These are phyloP conservation scores for Agrocybe pediades DNA, from an alignment of 768 basidiomycete species.

Conservation along the genomic window DNA sequence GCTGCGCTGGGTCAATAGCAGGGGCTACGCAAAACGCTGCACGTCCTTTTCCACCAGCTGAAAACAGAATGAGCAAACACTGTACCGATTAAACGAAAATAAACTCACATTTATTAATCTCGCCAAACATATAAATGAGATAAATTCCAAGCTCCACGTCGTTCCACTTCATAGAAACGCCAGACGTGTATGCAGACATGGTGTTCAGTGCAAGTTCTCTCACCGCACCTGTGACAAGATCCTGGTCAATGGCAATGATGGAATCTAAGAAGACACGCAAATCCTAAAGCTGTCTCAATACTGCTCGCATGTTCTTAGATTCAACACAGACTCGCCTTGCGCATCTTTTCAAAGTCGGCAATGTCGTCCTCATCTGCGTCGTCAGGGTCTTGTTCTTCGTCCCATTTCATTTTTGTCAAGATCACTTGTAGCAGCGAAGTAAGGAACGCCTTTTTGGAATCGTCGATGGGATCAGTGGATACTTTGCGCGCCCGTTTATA, in stretches of 20 bases:
- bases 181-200: conserved; percentile 67
- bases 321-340: conserved; percentile 58
- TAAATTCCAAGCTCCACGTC: conserved; percentile 94
- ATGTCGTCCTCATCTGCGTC: conserved; percentile 90
- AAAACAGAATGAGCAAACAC: conserved; percentile 11
- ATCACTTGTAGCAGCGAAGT: conserved; percentile 75
- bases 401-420: conserved; percentile 91
- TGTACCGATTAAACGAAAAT: neutral
- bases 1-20: conserved; percentile 64
- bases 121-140: conserved; percentile 91
- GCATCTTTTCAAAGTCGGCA: conserved; percentile 79
- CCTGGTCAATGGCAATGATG: conserved; percentile 80
- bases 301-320: neutral
- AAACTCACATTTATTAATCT: conserved; percentile 81
- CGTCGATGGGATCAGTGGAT: conserved; percentile 62
- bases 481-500: conserved; percentile 77
- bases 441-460: conserved; percentile 75
- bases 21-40: conserved; percentile 85
- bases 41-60: conserved; percentile 78
- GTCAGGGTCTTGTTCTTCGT: conserved; percentile 71
- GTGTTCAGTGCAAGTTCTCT: conserved; percentile 74
- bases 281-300: conserved; percentile 53
- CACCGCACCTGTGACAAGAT: conserved; percentile 80
- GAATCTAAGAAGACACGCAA: conserved; percentile 86
- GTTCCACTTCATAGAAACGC: conserved; percentile 78